Conservation (phyloP, 2,329 filamentous ascomycete species). For the Fusarium ramigenum region DNA sequence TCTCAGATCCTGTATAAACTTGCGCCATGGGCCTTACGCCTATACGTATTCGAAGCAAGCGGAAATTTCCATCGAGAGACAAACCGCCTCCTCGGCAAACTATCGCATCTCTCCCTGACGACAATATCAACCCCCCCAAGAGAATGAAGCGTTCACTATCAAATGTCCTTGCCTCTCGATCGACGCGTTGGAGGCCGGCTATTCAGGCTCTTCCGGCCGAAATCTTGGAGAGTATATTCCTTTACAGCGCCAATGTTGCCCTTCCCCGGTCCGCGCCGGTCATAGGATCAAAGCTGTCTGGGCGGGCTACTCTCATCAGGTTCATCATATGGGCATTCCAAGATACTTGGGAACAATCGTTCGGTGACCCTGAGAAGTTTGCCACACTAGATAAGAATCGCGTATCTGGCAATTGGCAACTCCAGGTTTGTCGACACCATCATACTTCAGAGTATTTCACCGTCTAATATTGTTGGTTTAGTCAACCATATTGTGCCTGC, state of each 20-base stretch:
- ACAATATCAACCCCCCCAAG: slow-evolving; percentile 18
- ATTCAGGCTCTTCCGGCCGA: slow-evolving; percentile 59
- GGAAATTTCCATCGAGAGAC: slow-evolving; percentile 50
- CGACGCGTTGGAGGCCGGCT: slow-evolving; percentile 36
- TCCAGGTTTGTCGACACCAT: slow-evolving; percentile 53
- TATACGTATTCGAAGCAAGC: slow-evolving; percentile 59
- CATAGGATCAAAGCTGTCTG: slow-evolving; percentile 59
- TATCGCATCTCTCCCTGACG: background rate
- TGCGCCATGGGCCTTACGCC: slow-evolving; percentile 58
- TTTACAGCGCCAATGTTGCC: slow-evolving; percentile 59
- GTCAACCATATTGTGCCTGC: slow-evolving; percentile 55
- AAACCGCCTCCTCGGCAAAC: slow-evolving; percentile 10
- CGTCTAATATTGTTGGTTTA: slow-evolving; percentile 36
- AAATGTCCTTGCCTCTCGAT: slow-evolving; percentile 44
- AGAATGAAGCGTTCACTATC: slow-evolving; percentile 45
- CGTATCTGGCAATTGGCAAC: slow-evolving; percentile 50
- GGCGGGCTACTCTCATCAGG: slow-evolving; percentile 49
- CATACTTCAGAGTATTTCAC: background rate
- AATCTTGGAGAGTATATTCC: slow-evolving; percentile 62
- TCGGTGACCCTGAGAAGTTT: slow-evolving; percentile 42
- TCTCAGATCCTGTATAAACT: background rate
- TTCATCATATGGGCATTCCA: slow-evolving; percentile 50
- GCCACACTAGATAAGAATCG: background rate
- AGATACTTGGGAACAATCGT: slow-evolving; percentile 52
- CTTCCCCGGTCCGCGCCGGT: slow-evolving; percentile 56